These are phyloP conservation scores for Ziziphus jujuba DNA, from an alignment of 306 rosid genomes.

Conservation along the genomic window DNA sequence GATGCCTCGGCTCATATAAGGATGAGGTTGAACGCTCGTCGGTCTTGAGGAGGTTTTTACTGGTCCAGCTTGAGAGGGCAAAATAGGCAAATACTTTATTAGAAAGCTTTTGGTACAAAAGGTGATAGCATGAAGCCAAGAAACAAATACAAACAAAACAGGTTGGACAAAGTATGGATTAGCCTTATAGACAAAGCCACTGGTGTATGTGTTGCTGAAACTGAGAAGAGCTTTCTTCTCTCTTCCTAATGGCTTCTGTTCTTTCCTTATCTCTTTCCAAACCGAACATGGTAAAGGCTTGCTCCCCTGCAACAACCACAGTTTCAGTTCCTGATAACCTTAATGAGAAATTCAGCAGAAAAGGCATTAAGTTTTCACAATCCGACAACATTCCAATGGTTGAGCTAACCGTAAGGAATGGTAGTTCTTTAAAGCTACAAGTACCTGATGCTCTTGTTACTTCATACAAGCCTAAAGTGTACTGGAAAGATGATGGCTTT, in stretches of 20 bases:
- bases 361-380: slow-evolving; percentile 78
- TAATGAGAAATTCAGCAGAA: slow-evolving; percentile 63
- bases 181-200: slow-evolving; percentile 40
- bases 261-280: slow-evolving; percentile 81
- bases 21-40: too few relatives aligned
- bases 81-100: not conserved
- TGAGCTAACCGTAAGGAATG: slow-evolving; percentile 80
- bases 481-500: slow-evolving; percentile 86
- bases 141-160: slow-evolving; percentile 35
- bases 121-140: not conserved
- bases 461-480: slow-evolving; percentile 86
- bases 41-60: too few relatives aligned
- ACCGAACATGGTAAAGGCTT: slow-evolving; percentile 48
- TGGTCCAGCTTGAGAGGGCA: not conserved
- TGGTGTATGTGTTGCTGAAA: slow-evolving; percentile 42
- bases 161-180: slow-evolving; percentile 33
- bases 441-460: slow-evolving; percentile 86
- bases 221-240: slow-evolving; percentile 35
- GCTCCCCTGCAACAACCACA: slow-evolving; percentile 34
- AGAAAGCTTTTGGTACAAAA: not conserved
- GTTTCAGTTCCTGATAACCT: slow-evolving; percentile 54
- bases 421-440: slow-evolving; percentile 77
- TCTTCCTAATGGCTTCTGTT: slow-evolving; percentile 72
- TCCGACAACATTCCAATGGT: slow-evolving; percentile 47
- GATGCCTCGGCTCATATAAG: too few relatives aligned